phyloP scores from a whole-genome alignment of 2,329 filamentous ascomycete genomes.

The Penicillium sp. region DNA sequence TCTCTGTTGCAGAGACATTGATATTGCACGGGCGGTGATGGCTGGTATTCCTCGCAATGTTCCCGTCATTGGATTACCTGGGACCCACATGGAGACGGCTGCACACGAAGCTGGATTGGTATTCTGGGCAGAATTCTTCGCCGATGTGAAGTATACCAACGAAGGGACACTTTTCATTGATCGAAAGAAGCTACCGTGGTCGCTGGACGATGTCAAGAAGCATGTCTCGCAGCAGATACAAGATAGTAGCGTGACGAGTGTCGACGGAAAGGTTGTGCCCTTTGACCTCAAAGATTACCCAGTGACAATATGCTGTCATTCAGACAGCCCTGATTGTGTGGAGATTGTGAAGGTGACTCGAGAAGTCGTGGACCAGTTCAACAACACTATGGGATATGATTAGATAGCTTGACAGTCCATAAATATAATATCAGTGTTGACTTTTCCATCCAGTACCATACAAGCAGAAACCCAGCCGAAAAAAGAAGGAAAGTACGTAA shows the following conservation, averaged over 20 bases:
- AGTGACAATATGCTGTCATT: neutral
- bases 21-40: conserved; percentile 55
- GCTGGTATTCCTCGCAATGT: conserved; percentile 52
- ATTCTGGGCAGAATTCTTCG: conserved; percentile 57
- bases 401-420: too few species aligned
- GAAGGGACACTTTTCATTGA: conserved; percentile 56
- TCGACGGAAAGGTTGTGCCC: neutral
- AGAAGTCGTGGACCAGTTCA: neutral
- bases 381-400: neutral
- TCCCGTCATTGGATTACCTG: conserved; percentile 55
- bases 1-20: conserved; percentile 55
- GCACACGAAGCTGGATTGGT: conserved; percentile 54
- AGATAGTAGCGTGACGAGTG: too few species aligned
- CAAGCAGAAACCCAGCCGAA: too few species aligned
- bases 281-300: neutral
- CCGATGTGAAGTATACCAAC: conserved; percentile 56
- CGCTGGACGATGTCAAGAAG: neutral
- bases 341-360: neutral
- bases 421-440: too few species aligned
- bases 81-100: conserved; percentile 55
- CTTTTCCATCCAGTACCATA: too few species aligned
- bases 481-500: too few species aligned
- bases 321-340: neutral
- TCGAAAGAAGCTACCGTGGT: conserved; percentile 49
- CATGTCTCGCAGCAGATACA: neutral